Conservation (phyloP, 2,329 filamentous ascomycete genomes). For the Leptosphaerulina australis region DNA sequence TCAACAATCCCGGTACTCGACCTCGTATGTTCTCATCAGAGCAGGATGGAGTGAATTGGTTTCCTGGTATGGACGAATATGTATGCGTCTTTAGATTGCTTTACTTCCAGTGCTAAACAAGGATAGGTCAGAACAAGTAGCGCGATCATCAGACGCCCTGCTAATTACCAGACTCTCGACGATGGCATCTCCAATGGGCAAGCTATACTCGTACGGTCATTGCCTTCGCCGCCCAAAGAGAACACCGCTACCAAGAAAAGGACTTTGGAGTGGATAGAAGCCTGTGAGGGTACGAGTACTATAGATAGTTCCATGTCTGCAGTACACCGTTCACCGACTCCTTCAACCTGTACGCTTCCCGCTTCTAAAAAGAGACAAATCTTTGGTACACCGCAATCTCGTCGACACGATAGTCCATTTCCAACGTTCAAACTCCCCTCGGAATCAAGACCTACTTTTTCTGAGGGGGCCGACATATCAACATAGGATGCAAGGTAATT, state of each 20-base stretch:
- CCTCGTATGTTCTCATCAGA: slow-evolving; percentile 1
- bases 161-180: background rate
- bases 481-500: background rate
- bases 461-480: background rate
- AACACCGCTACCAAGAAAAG: background rate
- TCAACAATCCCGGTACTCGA: background rate
- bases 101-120: background rate
- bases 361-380: background rate
- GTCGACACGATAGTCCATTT: background rate
- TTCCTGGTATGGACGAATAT: background rate
- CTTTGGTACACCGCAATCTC: background rate
- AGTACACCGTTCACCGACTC: background rate
- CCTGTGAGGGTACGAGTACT: background rate
- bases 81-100: background rate
- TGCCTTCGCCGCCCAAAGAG: background rate
- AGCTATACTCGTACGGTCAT: background rate
- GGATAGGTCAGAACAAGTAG: background rate
- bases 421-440: background rate
- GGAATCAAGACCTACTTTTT: background rate
- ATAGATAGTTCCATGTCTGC: background rate
- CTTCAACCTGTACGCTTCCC: background rate
- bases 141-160: background rate
- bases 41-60: background rate
- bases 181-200: background rate
- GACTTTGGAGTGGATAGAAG: background rate